Conservation (phyloP, 2,329 filamentous ascomycete species). For the Fusarium robinianum region DNA sequence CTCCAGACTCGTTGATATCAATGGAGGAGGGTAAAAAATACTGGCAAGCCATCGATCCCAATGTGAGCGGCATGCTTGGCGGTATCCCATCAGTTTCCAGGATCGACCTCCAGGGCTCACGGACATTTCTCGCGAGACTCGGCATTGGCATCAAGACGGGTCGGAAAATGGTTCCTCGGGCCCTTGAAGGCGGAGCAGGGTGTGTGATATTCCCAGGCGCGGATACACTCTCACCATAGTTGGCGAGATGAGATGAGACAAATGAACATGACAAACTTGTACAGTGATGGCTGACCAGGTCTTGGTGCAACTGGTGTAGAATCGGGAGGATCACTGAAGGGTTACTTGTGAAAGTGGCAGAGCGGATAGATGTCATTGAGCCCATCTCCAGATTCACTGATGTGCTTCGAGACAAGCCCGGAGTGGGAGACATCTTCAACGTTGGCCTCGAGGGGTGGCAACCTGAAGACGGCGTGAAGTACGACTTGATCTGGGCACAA, state of each 20-base stretch:
- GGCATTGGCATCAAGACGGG: conserved; percentile 48
- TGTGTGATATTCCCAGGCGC: conserved; percentile 28
- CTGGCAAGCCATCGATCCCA: conserved; percentile 52
- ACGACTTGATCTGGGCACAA: conserved; percentile 87
- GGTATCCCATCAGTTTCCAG: conserved; percentile 62
- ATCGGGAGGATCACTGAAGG: conserved; percentile 84
- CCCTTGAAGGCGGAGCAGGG: conserved; percentile 48
- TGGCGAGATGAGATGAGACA: too few species aligned
- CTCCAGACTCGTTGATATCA: conserved; percentile 43
- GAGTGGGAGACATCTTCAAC: conserved; percentile 68
- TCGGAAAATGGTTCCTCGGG: conserved; percentile 36
- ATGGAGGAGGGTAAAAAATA: conserved; percentile 48
- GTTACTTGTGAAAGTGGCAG: conserved; percentile 71
- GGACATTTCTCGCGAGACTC: conserved; percentile 70
- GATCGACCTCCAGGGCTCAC: conserved; percentile 71
- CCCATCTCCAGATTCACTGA: conserved; percentile 81
- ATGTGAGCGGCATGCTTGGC: conserved; percentile 77
- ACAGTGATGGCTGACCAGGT: conserved; percentile 1
- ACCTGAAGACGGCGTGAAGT: conserved; percentile 52
- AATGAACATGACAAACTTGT: too few species aligned
- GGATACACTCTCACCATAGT: background rate
- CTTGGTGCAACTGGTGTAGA: conserved; percentile 53
- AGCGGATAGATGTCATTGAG: conserved; percentile 80
- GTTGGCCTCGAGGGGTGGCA: conserved; percentile 75
- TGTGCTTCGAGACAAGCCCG: conserved; percentile 59